Conservation (phyloP, 176 grass and related monocot genomes). For the Carex myosuroides region DNA sequence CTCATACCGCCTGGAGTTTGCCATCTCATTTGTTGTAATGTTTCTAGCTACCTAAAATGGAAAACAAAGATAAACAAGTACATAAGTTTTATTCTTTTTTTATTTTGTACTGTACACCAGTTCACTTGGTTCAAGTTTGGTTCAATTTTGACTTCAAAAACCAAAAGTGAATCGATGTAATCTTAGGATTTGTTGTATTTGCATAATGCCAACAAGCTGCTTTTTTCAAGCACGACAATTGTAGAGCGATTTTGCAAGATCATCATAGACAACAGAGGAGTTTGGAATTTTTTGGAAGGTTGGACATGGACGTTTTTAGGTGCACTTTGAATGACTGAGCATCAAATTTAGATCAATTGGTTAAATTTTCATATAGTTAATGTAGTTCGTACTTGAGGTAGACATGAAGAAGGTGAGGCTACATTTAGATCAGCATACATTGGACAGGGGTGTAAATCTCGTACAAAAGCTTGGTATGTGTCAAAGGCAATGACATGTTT, state of each 20-base stretch:
- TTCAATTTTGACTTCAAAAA: not conserved
- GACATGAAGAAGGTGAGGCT: not conserved
- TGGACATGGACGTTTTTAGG: not conserved
- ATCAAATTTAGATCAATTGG: not conserved
- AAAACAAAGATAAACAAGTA: not conserved
- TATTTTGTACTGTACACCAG: not conserved
- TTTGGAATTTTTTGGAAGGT: not conserved
- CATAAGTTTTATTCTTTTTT: not conserved
- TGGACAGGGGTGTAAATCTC: not conserved
- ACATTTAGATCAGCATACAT: not conserved
- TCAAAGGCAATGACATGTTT: not conserved
- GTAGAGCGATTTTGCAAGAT: not conserved
- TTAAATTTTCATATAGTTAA: not conserved
- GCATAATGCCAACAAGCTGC: not conserved
- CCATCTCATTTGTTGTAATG: constrained; percentile 79
- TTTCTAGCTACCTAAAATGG: constrained; percentile 60
- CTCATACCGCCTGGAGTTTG: constrained; percentile 59
- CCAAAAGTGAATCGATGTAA: not conserved
- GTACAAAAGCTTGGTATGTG: not conserved
- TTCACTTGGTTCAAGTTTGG: not conserved
- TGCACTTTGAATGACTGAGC: not conserved
- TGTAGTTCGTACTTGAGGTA: not conserved
- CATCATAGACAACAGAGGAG: not conserved
- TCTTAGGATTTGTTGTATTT: not conserved
- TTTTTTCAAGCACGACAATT: constrained; percentile 1